Evolutionary conservation across 345 rosid species (phyloP).

Genomic region (Camelina neglecta): DNA sequence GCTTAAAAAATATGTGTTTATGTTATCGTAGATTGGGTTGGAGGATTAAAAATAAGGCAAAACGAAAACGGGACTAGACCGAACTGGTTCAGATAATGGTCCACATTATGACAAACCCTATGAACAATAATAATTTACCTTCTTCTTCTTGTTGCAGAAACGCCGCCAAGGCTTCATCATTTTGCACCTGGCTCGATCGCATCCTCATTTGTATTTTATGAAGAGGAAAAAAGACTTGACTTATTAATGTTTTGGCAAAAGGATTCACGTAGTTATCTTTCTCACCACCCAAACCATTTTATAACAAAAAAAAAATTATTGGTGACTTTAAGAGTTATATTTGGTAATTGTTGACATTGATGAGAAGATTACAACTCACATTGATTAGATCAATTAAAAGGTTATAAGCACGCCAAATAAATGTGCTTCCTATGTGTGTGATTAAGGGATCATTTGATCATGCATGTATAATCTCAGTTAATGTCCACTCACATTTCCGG

Average conservation of each 20-base stretch:
- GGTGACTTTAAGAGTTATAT: neutral
- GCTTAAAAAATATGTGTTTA: neutral
- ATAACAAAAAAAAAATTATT: neutral
- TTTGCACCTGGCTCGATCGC: neutral
- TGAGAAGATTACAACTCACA: neutral
- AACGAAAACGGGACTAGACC: neutral
- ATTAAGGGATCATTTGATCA: neutral
- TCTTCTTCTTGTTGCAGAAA: neutral
- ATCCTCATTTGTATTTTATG: neutral
- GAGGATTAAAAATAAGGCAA: neutral
- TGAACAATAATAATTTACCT: slow-evolving; percentile 4
- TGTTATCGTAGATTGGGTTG: no score
- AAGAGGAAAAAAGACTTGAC: neutral
- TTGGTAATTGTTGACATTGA: slow-evolving; percentile 3
- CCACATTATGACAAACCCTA: neutral
- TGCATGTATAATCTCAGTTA: neutral
- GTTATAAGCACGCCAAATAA: neutral
- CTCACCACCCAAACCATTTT: neutral
- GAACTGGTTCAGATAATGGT: neutral
- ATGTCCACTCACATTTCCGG: no score
- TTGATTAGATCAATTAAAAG: neutral
- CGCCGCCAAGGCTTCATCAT: neutral
- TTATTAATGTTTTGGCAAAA: no score
- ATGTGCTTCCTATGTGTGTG: neutral
- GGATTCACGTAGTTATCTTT: neutral